Conservation (phyloP, 176 grass and related monocot species). For the Calamus simplicifolius region DNA sequence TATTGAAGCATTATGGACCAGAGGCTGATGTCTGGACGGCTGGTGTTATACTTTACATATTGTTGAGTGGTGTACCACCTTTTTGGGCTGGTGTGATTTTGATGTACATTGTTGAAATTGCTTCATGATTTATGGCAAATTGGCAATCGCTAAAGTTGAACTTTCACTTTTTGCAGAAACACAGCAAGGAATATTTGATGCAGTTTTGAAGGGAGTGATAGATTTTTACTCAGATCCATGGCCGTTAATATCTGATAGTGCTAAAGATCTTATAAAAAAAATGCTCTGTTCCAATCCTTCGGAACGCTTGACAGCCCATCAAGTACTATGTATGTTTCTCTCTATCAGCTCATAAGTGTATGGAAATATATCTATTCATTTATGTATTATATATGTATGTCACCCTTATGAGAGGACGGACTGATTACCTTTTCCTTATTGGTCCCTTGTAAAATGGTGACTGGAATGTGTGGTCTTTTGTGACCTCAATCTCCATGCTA, state of each 20-base stretch:
- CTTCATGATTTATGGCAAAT: not conserved
- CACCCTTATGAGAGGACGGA: too few relatives aligned
- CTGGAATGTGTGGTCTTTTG: too few relatives aligned
- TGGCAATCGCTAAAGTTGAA: not conserved
- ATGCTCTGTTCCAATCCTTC: conserved; percentile 64
- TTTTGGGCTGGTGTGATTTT: conserved; percentile 10
- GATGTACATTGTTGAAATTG: not conserved
- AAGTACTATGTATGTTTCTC: conserved; percentile 84
- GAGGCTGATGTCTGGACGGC: conserved; percentile 21
- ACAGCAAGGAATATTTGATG: conserved; percentile 99
- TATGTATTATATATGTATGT: too few relatives aligned
- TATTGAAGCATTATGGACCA: conserved; percentile 8
- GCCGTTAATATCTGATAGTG: conserved; percentile 92
- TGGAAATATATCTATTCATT: too few relatives aligned
- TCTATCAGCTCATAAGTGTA: not conserved
- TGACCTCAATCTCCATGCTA: not conserved
- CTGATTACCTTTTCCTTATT: too few relatives aligned
- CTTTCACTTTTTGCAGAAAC: conserved; percentile 51
- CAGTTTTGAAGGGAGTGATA: conserved; percentile 81
- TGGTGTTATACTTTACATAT: conserved; percentile 19
- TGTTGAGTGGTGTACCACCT: conserved; percentile 18
- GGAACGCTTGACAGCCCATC: conserved; percentile 68
- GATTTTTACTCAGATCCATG: conserved; percentile 97
- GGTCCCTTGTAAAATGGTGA: too few relatives aligned
- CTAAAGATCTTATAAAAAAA: conserved; percentile 88